Base-by-base conservation (phyloP, 345 rosid genomes). In the Bruguiera sexangula region DNA sequence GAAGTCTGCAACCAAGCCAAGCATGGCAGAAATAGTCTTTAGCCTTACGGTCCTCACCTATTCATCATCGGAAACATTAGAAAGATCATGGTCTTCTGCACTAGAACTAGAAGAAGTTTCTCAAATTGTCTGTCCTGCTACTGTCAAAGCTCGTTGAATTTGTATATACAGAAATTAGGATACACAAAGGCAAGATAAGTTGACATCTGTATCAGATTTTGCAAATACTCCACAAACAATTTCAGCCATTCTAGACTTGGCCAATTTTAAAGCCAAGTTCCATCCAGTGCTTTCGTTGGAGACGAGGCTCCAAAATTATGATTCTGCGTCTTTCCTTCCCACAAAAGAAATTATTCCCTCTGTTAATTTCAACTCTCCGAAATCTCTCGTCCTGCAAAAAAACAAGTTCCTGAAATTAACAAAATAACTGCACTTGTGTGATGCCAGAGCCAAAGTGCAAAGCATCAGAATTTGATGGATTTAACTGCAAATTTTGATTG, bases 21-120 rank as follows among this genome's bases (percentile, higher is more conserved):
- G 75, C 72, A 86, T 88, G 89, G 84, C 71, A 13, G 94, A 88
- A 72, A 63, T 88, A 11, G 94, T 86, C 65, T 78, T 86, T 73
- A 82, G 69, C 76, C 85, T 88, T 36, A 76, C 88, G 0, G 76
- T 86, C 75, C 80, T 86, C 20, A 50, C 78, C 32, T 79, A 85
- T 11, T 66, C 88, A 58, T 67, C 72, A 63, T 60, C 75, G 10
- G 81, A 82, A 66, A 69, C 78, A 34, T 34, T 54, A 22, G 87
- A 81, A 26, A 57, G 76, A 75, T 80, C 80, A 3, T 76, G 83
- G 85, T 57, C 77, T 76, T 77, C 83, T 11, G 83, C 72, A 71
- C 18, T 74, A 65, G 85, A 81, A 32, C 43, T 77, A 34, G 87
- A 86, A 39, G 85, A 73, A 66, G 76, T 66, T 43, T 39, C 63